A percentile compares a stretch with the other conserved stretches of the same genome.
phyloP scores from a whole-genome alignment of 495 filamentous ascomycete species.

The Xylaria nigripes region DNA sequence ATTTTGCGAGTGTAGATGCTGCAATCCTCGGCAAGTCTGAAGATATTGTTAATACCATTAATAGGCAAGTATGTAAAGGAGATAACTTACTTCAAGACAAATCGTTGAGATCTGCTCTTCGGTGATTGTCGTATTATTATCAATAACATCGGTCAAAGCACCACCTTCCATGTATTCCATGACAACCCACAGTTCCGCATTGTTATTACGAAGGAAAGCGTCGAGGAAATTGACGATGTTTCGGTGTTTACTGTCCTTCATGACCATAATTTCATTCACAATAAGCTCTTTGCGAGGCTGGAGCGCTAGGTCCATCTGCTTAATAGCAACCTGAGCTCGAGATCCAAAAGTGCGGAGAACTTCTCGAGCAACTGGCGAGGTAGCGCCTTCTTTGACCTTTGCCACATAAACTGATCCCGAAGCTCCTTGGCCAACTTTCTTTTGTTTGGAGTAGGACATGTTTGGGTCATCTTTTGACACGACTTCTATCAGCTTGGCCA shows the following conservation, averaged over 20 bases:
- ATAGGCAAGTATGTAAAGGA: neutral
- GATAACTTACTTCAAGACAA: conserved; percentile 69
- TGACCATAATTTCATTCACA: conserved; percentile 98
- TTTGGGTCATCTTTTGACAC: conserved; percentile 90
- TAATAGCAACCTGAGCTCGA: conserved; percentile 85
- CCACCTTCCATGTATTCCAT: conserved; percentile 99
- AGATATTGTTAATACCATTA: conserved; percentile 28
- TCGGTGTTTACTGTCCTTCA: conserved; percentile 96
- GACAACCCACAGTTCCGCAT: conserved; percentile 92
- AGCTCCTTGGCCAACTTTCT: conserved; percentile 97
- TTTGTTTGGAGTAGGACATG: conserved; percentile 91
- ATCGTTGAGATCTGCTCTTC: conserved; percentile 98
- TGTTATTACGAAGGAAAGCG: conserved; percentile 88
- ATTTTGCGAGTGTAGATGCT: conserved; percentile 87
- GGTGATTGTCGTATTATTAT: conserved; percentile 83
- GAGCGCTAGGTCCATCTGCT: conserved; percentile 97
- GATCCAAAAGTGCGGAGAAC: conserved; percentile 60
- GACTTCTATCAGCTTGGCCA: conserved; percentile 85
- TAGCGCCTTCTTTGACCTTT: conserved; percentile 70
- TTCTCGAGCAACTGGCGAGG: conserved; percentile 55
- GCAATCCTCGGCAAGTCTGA: conserved; percentile 89
- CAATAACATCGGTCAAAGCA: conserved; percentile 95
- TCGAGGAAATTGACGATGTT: conserved; percentile 99
- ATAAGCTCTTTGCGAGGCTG: conserved; percentile 97
- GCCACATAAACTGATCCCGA: conserved; percentile 98